A percentile compares a stretch with the other conserved stretches of the same genome.
Evolutionary conservation across 805 yeast species (phyloP).

Genomic region (Yamadazyma insecticola): DNA sequence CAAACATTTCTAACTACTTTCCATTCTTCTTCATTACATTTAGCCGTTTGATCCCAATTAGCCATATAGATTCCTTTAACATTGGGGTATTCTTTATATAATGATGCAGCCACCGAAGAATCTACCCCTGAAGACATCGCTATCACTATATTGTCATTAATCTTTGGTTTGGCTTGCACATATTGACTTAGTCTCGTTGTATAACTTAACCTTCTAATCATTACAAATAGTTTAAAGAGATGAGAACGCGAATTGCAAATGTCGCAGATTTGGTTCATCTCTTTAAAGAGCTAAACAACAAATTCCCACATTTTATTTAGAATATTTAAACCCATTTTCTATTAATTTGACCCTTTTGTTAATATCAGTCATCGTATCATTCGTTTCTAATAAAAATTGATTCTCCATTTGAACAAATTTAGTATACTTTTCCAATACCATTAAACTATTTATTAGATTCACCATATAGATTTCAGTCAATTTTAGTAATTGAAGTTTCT

Average conservation of each 20-base stretch:
- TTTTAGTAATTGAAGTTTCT: constrained; percentile 3
- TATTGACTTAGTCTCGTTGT: constrained; percentile 1
- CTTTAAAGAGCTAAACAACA: too few relatives aligned
- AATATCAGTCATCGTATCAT: not conserved
- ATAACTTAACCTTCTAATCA: constrained; percentile 1
- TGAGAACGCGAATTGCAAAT: not conserved
- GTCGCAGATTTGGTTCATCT: not conserved
- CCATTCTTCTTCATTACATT: constrained; percentile 88
- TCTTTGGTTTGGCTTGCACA: constrained; percentile 9
- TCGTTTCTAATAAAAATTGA: constrained; percentile 4
- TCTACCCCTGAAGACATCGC: constrained; percentile 99
- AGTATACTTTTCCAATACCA: constrained; percentile 8
- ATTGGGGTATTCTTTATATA: constrained; percentile 50
- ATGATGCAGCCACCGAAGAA: constrained; percentile 80
- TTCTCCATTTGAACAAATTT: constrained; percentile 4
- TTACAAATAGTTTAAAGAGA: not conserved
- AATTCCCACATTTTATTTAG: too few relatives aligned
- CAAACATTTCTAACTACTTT: constrained; percentile 70
- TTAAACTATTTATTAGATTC: constrained; percentile 4
- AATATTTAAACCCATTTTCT: too few relatives aligned
- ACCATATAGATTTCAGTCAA: constrained; percentile 4
- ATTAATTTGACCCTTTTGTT: too few relatives aligned
- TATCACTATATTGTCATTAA: constrained; percentile 60
- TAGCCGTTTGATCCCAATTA: constrained; percentile 71
- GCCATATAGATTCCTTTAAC: constrained; percentile 89